Base-by-base conservation (phyloP, 2,329 filamentous ascomycete species). In the Claviceps digitariae region DNA sequence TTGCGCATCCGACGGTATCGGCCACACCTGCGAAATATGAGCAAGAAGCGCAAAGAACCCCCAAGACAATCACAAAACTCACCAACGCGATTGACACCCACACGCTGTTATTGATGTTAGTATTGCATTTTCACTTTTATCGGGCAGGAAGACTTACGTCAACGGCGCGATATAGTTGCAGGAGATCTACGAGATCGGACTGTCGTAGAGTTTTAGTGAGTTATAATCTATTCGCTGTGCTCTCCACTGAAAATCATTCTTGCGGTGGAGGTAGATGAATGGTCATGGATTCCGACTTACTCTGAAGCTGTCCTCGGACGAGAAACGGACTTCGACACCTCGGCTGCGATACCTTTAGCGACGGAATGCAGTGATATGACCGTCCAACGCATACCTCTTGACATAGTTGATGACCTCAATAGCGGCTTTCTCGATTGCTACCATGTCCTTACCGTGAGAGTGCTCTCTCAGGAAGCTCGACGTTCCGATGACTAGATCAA, bases 361-460 rank as follows among this genome's bases (percentile, higher is more conserved):
- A 12, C 8, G 20, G 10, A 31, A 25, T 8, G 4, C 8, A 31
- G 27, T 17, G 13, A 45, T 6, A 17, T 20, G 6, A 29, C 8
- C 20, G 17, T 20, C 13, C 36, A 7, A 4, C 12, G 15, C 48
- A 25, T 36, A 52, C 54, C 54, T 56, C 50, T 59, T 59, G 49
- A 59, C 51, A 31, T 53, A 59, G 23, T 54, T 50, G 17, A 59
- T 59, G n/a, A 59, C 57, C 51, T 59, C 57, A 29, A 59, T 52
- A 7, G 57, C 88, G 34, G 83, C 80, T 72, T 88, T 86, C 72
- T 76, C 59, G 55, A 69, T 90, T 66, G 85, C 86, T 60, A 81
- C 83, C 82, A 94, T 90, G 64, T 90, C 86, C 79, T 94, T 95
- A 67, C 89, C 88, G 69, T 93, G 88, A 55, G 83, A 87, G 74